Conservation (phyloP, 495 filamentous ascomycete genomes). For the Trichoderma virens region DNA sequence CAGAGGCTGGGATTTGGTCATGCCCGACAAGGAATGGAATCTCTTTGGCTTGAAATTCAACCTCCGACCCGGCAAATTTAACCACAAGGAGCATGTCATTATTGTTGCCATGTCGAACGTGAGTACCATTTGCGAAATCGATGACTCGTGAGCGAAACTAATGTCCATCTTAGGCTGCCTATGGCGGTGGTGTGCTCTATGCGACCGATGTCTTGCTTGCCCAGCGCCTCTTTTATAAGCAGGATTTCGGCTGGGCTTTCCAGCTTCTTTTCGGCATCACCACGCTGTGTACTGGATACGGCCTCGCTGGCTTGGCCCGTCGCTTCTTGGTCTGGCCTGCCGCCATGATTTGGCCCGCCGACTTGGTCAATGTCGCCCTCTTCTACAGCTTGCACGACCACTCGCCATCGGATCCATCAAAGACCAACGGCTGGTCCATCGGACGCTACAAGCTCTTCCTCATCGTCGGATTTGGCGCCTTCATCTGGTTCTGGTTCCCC, state of each 20-base stretch:
- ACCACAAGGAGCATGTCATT: conserved; percentile 71
- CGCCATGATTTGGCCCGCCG: conserved; percentile 59
- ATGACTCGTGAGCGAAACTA: no score
- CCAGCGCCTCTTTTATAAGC: conserved; percentile 35
- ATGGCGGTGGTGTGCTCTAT: conserved; percentile 34
- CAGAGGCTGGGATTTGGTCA: conserved; percentile 44
- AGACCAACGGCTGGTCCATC: conserved; percentile 51
- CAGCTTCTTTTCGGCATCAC: conserved; percentile 53
- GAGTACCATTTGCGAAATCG: no score
- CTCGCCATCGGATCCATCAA: conserved; percentile 39
- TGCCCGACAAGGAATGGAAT: conserved; percentile 50
- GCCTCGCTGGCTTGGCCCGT: conserved; percentile 53
- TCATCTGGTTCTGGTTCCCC: conserved; percentile 51
- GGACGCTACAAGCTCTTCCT: conserved; percentile 53
- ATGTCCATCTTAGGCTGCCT: conserved; percentile 24
- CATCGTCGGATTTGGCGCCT: conserved; percentile 38
- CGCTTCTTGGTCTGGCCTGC: conserved; percentile 49
- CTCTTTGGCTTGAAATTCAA: conserved; percentile 53
- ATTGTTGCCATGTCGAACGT: conserved; percentile 69
- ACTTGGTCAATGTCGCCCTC: conserved; percentile 49
- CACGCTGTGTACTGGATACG: conserved; percentile 58
- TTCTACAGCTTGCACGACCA: conserved; percentile 56
- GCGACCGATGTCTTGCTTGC: conserved; percentile 32
- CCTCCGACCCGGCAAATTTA: conserved; percentile 65
- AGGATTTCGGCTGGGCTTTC: conserved; percentile 51